Base-by-base conservation (phyloP, 345 rosid species). In the Punica granatum region DNA sequence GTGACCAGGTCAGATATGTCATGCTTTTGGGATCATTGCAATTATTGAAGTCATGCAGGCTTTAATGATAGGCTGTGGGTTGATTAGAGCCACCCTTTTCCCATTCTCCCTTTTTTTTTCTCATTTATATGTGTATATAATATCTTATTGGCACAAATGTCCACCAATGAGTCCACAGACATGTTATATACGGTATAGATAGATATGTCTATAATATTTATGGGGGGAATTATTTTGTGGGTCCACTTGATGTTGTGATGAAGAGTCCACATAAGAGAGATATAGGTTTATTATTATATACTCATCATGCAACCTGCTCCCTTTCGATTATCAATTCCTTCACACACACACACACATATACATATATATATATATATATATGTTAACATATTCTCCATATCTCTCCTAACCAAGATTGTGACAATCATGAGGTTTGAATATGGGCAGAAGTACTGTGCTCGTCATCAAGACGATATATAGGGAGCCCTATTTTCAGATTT, bases 1-100 rank as follows among this genome's bases (percentile, higher is more conserved):
- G 86, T 81, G 84, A 79, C 39, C n/a, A 69, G 82, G 86, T 80
- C 85, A 78, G 85, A 77, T 67, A 41, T 89, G 98, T 83, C 96
- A 92, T 86, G 98, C 98, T 86, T 88, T 90, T 80, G 86, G 92
- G 92, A 88, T 85, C 85, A 69, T 88, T 86, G 95, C 97, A 90
- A 92, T 92, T 59, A 92, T 92, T 92, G 98, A 85, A 88, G 69
- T 83, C 92, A 86, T 83, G 94, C 96, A 84, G 85, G 85, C 88
- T 86, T 84, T 84, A 82, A 84, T 84, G 71, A 83, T 85, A 69
- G 32, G 78, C 61, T 69, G 56, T 44, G 51, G 44, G 70, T 70
- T 54, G 11, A 6, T 19, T 19, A 18, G 2, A 25, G 0, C 56
- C 58, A 2, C 23, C 28, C 15, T 18, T 8, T 46, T 14, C 11